phyloP scores from a whole-genome alignment of 2,329 filamentous ascomycete genomes.

The Juglanconis sp. region DNA sequence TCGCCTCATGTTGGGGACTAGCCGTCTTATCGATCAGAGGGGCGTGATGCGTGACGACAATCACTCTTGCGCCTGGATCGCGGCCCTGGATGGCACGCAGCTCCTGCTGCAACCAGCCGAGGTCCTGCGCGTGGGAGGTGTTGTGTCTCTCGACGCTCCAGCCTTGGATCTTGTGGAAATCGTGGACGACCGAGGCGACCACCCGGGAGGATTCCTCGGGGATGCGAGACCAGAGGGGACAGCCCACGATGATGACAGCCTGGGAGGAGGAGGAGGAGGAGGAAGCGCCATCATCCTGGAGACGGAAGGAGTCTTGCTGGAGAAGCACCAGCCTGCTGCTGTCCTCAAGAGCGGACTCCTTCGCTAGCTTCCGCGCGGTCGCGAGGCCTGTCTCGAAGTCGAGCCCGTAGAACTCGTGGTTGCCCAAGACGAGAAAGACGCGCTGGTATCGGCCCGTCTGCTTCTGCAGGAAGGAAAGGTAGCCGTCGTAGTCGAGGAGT shows the following conservation, averaged over 20 bases:
- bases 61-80: background rate
- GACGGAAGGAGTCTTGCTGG: too few species aligned
- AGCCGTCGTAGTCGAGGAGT: conserved; percentile 43
- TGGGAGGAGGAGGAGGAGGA: too few species aligned
- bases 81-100: conserved; percentile 28
- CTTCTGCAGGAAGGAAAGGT: conserved; percentile 44
- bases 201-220: conserved; percentile 33
- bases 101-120: conserved; percentile 46
- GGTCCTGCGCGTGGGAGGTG: conserved; percentile 41
- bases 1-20: too few species aligned
- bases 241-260: conserved; percentile 40
- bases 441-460: conserved; percentile 40
- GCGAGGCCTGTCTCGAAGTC: conserved; percentile 35
- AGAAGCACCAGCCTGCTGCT: conserved; percentile 40
- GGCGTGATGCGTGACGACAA: conserved; percentile 57
- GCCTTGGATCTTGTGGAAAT: conserved; percentile 37
- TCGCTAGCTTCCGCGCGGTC: conserved; percentile 33
- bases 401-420: conserved; percentile 52
- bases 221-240: conserved; percentile 51
- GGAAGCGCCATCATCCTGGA: too few species aligned
- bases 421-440: conserved; percentile 49
- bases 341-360: conserved; percentile 33
- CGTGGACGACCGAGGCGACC: conserved; percentile 45
- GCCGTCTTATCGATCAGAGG: conserved; percentile 41
- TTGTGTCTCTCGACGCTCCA: conserved; percentile 39